Evolutionary conservation across 2,329 filamentous ascomycete species (phyloP).

Genomic region (Verruconis gallopava): DNA sequence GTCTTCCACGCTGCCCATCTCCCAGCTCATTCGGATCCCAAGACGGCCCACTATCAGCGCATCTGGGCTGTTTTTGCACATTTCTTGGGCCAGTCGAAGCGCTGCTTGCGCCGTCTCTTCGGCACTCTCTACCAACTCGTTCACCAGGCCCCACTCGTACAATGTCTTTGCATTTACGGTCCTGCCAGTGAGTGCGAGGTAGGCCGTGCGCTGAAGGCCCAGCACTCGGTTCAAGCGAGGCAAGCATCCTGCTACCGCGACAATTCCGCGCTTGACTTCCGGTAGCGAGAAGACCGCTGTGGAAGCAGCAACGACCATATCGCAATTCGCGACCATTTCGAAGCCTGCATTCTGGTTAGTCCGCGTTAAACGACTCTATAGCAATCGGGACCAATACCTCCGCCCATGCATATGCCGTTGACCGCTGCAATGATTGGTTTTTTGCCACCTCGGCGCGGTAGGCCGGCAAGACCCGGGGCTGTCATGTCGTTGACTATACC

Average conservation of each 20-base stretch:
- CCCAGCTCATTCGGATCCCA: conserved; percentile 15
- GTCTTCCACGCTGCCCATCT: conserved; percentile 13
- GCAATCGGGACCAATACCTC: too few species aligned
- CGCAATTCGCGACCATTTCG: conserved; percentile 36
- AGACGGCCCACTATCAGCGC: conserved; percentile 13
- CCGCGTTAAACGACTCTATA: too few species aligned
- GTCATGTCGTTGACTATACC: conserved; percentile 17
- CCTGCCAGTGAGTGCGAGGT: conserved; percentile 30
- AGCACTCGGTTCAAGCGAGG: conserved; percentile 29
- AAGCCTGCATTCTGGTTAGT: too few species aligned
- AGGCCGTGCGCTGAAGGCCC: conserved; percentile 29
- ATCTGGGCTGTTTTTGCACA: conserved; percentile 15
- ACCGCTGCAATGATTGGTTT: conserved; percentile 42
- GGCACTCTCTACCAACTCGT: conserved; percentile 8
- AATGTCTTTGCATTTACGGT: conserved; percentile 20
- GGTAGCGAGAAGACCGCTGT: conserved; percentile 34
- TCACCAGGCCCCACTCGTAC: conserved; percentile 12
- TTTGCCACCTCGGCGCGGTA: conserved; percentile 39
- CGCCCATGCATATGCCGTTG: conserved; percentile 37
- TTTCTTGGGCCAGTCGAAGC: conserved; percentile 12
- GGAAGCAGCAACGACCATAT: conserved; percentile 34
- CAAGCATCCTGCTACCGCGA: conserved; percentile 33
- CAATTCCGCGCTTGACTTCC: conserved; percentile 34
- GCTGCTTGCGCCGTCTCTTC: conserved; percentile 10
- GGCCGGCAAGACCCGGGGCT: conserved; percentile 34